Conservation (phyloP, 208 protist genomes). For the Novymonas esmeraldas region DNA sequence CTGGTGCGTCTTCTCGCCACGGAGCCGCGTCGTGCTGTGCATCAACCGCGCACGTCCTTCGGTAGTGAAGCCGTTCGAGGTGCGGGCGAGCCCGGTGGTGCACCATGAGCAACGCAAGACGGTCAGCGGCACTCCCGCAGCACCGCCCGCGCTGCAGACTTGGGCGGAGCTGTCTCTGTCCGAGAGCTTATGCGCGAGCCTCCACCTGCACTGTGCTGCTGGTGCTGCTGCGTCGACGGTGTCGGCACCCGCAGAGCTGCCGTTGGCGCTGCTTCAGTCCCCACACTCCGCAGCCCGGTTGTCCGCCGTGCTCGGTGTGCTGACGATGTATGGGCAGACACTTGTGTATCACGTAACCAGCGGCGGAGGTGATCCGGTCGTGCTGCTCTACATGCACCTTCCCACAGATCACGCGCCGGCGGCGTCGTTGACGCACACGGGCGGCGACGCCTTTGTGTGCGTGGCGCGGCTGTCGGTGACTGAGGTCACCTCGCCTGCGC, state of each 20-base stretch:
- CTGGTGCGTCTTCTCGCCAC: conserved; percentile 23
- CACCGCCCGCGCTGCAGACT: conserved; percentile 9
- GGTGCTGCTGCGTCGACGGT: not conserved
- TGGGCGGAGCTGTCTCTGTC: conserved; percentile 32
- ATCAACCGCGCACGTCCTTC: conserved; percentile 41
- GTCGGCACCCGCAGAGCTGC: too few species aligned
- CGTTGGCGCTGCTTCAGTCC: not conserved
- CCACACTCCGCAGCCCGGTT: not conserved
- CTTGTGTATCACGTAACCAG: conserved; percentile 39
- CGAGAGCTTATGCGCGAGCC: conserved; percentile 13
- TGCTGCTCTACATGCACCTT: conserved; percentile 6
- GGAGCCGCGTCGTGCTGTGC: conserved; percentile 33
- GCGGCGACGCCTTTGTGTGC: conserved; percentile 8
- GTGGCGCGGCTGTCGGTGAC: conserved; percentile 21
- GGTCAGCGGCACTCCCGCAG: not conserved
- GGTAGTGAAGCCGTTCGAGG: conserved; percentile 55
- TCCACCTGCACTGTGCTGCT: not conserved
- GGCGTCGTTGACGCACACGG: conserved; percentile 17
- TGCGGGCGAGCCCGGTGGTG: conserved; percentile 5
- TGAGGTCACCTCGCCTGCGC: conserved; percentile 6
- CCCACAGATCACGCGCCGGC: conserved; percentile 16
- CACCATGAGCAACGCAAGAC: not conserved
- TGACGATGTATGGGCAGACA: conserved; percentile 45
- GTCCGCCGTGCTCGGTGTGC: conserved; percentile 31
- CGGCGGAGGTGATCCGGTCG: not conserved